A percentile compares a stretch with the other conserved stretches of the same genome.
phyloP scores from a whole-genome alignment of 2,329 filamentous ascomycete genomes.

The Drechslera avenae region DNA sequence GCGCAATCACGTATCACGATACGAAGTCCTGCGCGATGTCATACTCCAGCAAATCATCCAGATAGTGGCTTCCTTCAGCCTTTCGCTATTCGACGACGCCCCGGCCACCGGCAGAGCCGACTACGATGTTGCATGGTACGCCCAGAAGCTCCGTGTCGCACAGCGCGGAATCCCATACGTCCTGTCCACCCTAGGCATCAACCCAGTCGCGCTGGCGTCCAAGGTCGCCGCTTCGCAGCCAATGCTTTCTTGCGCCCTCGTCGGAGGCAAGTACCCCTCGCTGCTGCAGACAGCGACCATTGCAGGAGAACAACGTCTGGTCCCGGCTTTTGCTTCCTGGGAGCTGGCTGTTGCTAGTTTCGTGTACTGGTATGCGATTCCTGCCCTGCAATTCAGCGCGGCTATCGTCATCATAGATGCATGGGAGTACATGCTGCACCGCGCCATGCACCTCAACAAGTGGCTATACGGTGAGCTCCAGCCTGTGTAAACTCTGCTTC shows the following conservation, averaged over 20 bases:
- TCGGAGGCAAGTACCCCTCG: constrained; percentile 80
- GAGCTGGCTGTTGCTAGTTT: constrained; percentile 74
- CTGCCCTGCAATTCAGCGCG: constrained; percentile 74
- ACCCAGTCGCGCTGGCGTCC: constrained; percentile 75
- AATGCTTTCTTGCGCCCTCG: constrained; percentile 73
- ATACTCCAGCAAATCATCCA: constrained; percentile 91
- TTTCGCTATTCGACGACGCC: constrained; percentile 74
- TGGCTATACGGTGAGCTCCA: constrained; percentile 85
- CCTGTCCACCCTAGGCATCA: constrained; percentile 74
- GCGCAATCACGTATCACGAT: constrained; percentile 83
- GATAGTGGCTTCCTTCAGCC: constrained; percentile 68
- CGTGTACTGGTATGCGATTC: constrained; percentile 80
- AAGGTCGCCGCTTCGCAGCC: constrained; percentile 74
- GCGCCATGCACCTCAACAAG: constrained; percentile 95
- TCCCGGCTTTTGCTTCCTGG: constrained; percentile 81
- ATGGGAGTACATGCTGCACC: constrained; percentile 98
- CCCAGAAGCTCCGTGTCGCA: constrained; percentile 76
- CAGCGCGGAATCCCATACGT: constrained; percentile 78
- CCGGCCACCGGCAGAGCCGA: constrained; percentile 78
- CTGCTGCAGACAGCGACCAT: constrained; percentile 65
- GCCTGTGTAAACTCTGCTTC: background rate
- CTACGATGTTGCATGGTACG: constrained; percentile 90
- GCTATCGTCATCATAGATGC: constrained; percentile 84
- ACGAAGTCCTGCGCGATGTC: constrained; percentile 88
- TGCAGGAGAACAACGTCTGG: constrained; percentile 55